Conservation (phyloP, 352 stramenopile genomes). For the Albugo candida region DNA sequence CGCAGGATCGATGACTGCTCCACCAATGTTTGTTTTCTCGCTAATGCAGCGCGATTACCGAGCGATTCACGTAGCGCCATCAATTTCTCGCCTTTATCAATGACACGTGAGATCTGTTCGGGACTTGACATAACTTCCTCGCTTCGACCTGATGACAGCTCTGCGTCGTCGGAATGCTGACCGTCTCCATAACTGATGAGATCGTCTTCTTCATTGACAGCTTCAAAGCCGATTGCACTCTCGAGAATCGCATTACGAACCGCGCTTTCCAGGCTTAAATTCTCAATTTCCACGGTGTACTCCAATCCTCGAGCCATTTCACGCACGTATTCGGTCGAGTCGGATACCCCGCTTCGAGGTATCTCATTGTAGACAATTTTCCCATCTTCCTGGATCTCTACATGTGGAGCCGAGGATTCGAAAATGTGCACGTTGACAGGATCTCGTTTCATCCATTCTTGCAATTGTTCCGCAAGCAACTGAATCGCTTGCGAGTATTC, state of each 20-base stretch:
- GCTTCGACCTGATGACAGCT: too few relatives aligned
- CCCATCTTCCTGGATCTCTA: conserved; percentile 29
- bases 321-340: conserved; percentile 47
- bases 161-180: background rate
- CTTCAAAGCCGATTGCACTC: background rate
- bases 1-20: conserved; percentile 25
- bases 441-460: conserved; percentile 25
- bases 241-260: background rate
- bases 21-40: conserved; percentile 8
- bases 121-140: background rate
- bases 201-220: background rate
- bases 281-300: conserved; percentile 19
- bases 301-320: conserved; percentile 40
- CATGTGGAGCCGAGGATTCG: conserved; percentile 24
- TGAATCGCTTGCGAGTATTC: conserved; percentile 32
- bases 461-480: conserved; percentile 34
- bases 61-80: conserved; percentile 33
- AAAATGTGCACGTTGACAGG: conserved; percentile 44
- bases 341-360: conserved; percentile 20
- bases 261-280: conserved; percentile 10
- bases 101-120: background rate
- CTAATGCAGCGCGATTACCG: conserved; percentile 15
- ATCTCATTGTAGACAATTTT: conserved; percentile 34
- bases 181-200: conserved; percentile 7
- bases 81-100: conserved; percentile 29